A percentile compares a stretch with the other conserved stretches of the same genome.
phyloP scores from a whole-genome alignment of 495 filamentous ascomycete genomes.

The Penicillium antarcticum region DNA sequence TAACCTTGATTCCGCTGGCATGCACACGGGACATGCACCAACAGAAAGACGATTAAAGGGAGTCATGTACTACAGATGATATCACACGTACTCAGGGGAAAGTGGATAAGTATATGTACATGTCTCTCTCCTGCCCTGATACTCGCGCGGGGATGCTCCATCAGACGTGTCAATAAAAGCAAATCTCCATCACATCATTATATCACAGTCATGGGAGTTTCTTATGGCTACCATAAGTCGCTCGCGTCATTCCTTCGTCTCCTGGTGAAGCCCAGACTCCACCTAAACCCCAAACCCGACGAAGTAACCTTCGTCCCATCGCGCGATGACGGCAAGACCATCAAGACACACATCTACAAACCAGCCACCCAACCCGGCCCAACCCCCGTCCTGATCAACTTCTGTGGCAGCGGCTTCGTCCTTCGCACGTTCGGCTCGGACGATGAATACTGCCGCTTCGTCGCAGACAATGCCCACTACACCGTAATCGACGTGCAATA shows the following conservation, averaged over 20 bases:
- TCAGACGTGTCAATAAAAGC: background rate
- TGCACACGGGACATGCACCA: background rate
- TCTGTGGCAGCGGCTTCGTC: constrained; percentile 40
- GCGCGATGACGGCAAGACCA: constrained; percentile 36
- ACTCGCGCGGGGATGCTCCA: background rate
- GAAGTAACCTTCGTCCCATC: constrained; percentile 33
- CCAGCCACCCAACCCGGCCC: constrained; percentile 17
- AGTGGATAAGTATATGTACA: background rate
- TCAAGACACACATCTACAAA: constrained; percentile 45
- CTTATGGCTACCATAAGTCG: constrained; percentile 13
- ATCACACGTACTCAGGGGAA: background rate
- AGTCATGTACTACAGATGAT: background rate
- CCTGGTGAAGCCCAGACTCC: constrained; percentile 16
- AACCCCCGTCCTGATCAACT: constrained; percentile 42
- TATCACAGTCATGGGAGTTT: constrained; percentile 8
- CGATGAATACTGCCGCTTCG: constrained; percentile 36
- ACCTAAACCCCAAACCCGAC: constrained; percentile 29
- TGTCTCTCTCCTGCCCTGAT: background rate
- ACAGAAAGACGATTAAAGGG: background rate
- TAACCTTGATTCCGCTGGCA: background rate
- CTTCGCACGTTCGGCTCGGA: constrained; percentile 39
- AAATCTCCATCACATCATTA: background rate
- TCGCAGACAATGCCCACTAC: constrained; percentile 35
- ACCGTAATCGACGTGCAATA: constrained; percentile 61
- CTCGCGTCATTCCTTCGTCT: constrained; percentile 17